phyloP scores from a whole-genome alignment of 345 rosid genomes.

The Xanthoceras sorbifolium region DNA sequence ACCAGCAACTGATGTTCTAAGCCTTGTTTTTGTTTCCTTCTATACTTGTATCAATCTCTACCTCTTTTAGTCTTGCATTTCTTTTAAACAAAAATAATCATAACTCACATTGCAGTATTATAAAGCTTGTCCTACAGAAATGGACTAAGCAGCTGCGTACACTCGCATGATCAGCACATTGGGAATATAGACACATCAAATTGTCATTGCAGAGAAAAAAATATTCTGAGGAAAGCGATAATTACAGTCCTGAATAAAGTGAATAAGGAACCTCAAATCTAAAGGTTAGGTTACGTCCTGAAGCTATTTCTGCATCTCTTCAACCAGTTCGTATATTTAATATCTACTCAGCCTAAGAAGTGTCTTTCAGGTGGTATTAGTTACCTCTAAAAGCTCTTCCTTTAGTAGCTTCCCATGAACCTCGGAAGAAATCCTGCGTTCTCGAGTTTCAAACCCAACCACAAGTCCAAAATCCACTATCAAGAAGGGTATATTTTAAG shows the following conservation, averaged over 20 bases:
- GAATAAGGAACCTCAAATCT: neutral
- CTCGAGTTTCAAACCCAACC: neutral
- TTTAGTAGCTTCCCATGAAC: neutral
- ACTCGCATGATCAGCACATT: neutral
- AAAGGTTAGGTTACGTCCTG: neutral
- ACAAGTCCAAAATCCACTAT: neutral
- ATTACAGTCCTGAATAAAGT: neutral
- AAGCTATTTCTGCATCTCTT: neutral
- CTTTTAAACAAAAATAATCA: too few relatives aligned
- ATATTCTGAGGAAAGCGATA: neutral
- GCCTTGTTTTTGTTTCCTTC: neutral
- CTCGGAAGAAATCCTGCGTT: neutral
- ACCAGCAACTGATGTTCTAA: too few relatives aligned
- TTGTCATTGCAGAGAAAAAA: neutral
- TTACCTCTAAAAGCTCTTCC: conserved; percentile 1
- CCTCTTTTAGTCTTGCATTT: neutral
- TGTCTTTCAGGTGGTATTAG: neutral
- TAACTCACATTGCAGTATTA: neutral
- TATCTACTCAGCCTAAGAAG: neutral
- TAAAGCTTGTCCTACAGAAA: neutral
- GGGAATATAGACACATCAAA: neutral
- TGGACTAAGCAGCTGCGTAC: neutral
- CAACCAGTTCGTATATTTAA: conserved; percentile 1
- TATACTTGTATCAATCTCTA: neutral
- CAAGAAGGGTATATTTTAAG: neutral